Base-by-base conservation (phyloP, 2,329 filamentous ascomycete genomes). In the Alternaria brassicicola region DNA sequence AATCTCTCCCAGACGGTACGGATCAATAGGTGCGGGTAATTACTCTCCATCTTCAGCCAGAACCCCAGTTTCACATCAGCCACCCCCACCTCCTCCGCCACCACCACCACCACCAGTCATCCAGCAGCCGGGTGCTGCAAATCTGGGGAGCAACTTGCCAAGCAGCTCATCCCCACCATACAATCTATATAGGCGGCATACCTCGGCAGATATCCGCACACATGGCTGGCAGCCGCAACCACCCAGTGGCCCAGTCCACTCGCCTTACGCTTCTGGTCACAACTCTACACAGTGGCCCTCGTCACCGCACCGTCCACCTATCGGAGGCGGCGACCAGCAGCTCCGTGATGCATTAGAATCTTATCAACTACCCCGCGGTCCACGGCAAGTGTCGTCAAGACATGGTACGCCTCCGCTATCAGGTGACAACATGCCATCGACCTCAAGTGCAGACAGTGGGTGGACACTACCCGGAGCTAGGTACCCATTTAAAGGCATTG, bases 201-300 rank as follows among this genome's bases (percentile, higher is more conserved):
- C 95, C 2, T 94, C 93, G 36, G 95, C 95, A 57, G 95, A 99
- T 75, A 98, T 99, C 67, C 89, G 95, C 52, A 89, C 80, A 5
- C 79, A 82, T 61, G 80, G 81, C 59, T 93, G 81, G 68, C 90
- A 93, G 73, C 92, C 83, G 7, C 82, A 76, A 63, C 80, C 70
- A 45, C 75, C 79, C 73, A 53, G 76, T 79, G 74, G 74, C 33
- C 76, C 79, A 47, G 80, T 82, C 39, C 83, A 86, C 25, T 90
- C 89, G 5, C 90, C 89, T 10, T 90, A 88, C 71, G 83, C 85
- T 7, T 88, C 89, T 3, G 87, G 87, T 10, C 83, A 86, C 61
- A 83, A 83, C 52, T 85, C 84, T 15, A 78, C 82, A 33, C 86
- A 87, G 61, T 91, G 88, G 88, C 88, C 88, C 15, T 87, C 88